phyloP scores from a whole-genome alignment of 345 rosid genomes.

The Noccaea caerulescens region DNA sequence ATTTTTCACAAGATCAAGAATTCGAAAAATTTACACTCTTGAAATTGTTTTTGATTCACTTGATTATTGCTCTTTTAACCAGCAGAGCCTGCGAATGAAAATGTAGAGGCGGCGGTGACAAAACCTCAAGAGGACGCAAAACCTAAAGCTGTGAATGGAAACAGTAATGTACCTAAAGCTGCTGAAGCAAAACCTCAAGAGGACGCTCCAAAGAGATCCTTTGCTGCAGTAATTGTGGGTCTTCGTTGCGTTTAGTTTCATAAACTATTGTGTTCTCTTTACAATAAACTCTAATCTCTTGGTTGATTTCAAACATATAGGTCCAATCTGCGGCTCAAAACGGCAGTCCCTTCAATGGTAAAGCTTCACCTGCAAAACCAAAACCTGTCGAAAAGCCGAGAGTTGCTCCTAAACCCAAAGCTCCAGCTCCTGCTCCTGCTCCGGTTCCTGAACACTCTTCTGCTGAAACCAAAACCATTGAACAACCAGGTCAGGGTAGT shows the following conservation, averaged over 20 bases:
- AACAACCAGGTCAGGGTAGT: constrained; percentile 19
- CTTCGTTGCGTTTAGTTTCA: constrained; percentile 8
- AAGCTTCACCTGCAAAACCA: constrained; percentile 32
- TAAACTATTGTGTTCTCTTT: not conserved
- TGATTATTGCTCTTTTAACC: not conserved
- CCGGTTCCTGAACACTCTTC: no score
- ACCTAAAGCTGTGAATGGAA: no score
- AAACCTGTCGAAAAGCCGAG: constrained; percentile 23
- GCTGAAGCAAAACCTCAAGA: constrained; percentile 33
- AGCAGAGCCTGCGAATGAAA: constrained; percentile 25
- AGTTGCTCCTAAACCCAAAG: constrained; percentile 14
- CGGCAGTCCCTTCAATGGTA: not conserved
- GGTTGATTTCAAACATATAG: constrained; percentile 4
- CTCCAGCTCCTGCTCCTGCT: constrained; percentile 21
- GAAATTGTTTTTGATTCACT: constrained; percentile 14
- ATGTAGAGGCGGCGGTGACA: constrained; percentile 5
- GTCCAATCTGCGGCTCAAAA: constrained; percentile 30
- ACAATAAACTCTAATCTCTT: constrained; percentile 8
- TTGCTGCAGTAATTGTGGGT: constrained; percentile 37
- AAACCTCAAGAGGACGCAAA: no score
- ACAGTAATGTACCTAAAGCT: constrained; percentile 8
- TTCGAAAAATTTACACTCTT: not conserved
- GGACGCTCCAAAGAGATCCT: constrained; percentile 32
- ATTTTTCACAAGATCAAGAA: constrained; percentile 10
- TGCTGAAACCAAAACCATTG: constrained; percentile 6